Base-by-base conservation (phyloP, 202 grass and related monocot species). In the Carex arenaria region DNA sequence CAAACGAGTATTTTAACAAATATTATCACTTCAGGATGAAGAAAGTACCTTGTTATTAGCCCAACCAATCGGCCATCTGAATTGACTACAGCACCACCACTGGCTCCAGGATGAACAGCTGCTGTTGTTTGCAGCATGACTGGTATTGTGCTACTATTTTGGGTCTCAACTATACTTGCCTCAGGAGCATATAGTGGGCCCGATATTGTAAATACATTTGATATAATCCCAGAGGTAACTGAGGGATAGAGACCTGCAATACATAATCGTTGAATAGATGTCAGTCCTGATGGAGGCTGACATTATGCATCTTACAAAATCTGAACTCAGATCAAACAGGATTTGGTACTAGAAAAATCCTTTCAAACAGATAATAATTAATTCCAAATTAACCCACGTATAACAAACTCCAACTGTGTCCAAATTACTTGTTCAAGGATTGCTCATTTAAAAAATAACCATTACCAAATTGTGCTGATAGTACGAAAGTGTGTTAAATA, bases 81-180 rank as follows among this genome's bases (percentile, higher is more conserved):
- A 93, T 94, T 86, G 36, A 98, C 47, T 83, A 98, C 87, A 76
- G 88, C 86, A 63, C 95, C 95, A 0, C 95, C 95, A 85, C 95
- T 98, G 17, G 92, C 86, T 59, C 95, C 95, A 81, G 92, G 90
- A 93, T 98, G 89, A 88, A 98, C 92, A 81, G 89, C 92, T 19
- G 89, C 92, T 73, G 92, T 98, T 85, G 95, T 98, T 90, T 98
- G 95, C 81, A 98, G 65, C 90, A 98, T 98, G 53, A 93, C 90
- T 69, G 95, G 87, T 22, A 87, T 82, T 82, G 78, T 82, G 67
- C 60, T 59, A 52, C 61, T 55, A 80, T 75, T 89, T 72, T 88
- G 73, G 79, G 26, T 13, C 18, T 91, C 68, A 47, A 69, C 47
- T 57, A 32, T 78, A 19, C 68, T 73, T 55, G 82, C 57, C 38